Conservation (phyloP, 2,329 filamentous ascomycete genomes). For the Penicillium sp. region DNA sequence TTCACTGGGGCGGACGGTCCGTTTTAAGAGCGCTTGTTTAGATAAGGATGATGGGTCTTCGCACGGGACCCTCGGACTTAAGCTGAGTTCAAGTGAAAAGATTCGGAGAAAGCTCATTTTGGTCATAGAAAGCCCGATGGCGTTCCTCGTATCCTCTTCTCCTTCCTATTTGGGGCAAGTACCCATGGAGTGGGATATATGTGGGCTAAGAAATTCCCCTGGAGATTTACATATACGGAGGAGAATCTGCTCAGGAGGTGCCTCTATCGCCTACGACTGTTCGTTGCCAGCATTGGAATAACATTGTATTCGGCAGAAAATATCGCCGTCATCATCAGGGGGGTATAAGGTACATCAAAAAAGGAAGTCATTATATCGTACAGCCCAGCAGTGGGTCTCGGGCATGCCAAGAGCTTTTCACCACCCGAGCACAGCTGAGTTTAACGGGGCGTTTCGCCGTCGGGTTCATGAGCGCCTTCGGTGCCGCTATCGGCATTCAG, state of each 20-base stretch:
- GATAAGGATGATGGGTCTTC: neutral
- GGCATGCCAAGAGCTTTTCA: neutral
- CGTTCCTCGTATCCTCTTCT: neutral
- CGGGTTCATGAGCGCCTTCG: neutral
- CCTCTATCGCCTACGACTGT: neutral
- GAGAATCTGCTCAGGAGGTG: neutral
- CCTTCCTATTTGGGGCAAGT: neutral
- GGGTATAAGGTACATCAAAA: constrained; percentile 14
- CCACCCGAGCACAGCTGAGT: neutral
- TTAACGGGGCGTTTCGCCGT: neutral
- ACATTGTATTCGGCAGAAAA: neutral
- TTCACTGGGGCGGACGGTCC: neutral
- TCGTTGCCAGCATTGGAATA: neutral
- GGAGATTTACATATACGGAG: neutral
- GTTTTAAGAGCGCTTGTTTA: neutral
- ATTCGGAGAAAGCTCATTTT: neutral
- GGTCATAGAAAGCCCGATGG: neutral
- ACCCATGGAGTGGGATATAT: no score
- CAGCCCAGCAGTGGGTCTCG: neutral
- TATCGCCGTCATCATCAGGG: constrained; percentile 4
- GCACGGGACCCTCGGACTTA: neutral
- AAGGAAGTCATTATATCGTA: constrained; percentile 12
- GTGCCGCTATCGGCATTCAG: constrained; percentile 1
- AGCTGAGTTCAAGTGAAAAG: neutral
- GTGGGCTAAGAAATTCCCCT: neutral